These are phyloP conservation scores for Arthrobotrys megalospora DNA, from an alignment of 2,329 filamentous ascomycete species.

Conservation along the genomic window DNA sequence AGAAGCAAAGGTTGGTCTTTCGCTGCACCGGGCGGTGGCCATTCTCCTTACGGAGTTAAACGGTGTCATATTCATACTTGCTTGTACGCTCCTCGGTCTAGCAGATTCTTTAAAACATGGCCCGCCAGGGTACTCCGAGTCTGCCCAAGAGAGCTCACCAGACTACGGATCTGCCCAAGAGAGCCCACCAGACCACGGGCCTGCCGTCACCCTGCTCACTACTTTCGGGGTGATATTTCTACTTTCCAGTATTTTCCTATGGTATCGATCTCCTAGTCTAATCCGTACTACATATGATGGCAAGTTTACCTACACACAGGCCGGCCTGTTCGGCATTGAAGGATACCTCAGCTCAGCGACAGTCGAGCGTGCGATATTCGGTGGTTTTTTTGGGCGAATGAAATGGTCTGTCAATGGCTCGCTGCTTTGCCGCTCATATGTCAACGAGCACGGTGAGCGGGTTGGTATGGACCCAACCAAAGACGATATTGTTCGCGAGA, in stretches of 20 bases:
- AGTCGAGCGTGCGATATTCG: conserved; percentile 65
- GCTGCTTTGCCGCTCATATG: conserved; percentile 63
- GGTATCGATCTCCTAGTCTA: conserved; percentile 64
- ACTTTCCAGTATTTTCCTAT: conserved; percentile 28
- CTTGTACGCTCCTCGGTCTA: no score
- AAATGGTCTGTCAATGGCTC: conserved; percentile 65
- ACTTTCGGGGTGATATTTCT: neutral
- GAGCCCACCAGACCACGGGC: no score
- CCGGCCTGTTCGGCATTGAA: conserved; percentile 66
- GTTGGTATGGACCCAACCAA: conserved; percentile 64
- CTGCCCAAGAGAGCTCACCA: no score
- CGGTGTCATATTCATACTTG: neutral
- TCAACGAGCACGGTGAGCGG: conserved; percentile 65
- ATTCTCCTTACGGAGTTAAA: neutral
- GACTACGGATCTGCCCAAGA: no score
- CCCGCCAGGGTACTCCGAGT: no score
- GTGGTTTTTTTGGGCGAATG: conserved; percentile 65
- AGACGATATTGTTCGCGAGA: conserved; percentile 63
- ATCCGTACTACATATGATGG: conserved; percentile 64
- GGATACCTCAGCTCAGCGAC: conserved; percentile 65
- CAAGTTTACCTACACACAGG: conserved; percentile 65
- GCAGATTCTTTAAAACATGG: no score
- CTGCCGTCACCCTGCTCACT: no score
- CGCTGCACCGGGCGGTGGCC: neutral
- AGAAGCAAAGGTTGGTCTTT: neutral